These are phyloP conservation scores for Fraxinus americana DNA, from an alignment of 257 asterid species.

Conservation along the genomic window DNA sequence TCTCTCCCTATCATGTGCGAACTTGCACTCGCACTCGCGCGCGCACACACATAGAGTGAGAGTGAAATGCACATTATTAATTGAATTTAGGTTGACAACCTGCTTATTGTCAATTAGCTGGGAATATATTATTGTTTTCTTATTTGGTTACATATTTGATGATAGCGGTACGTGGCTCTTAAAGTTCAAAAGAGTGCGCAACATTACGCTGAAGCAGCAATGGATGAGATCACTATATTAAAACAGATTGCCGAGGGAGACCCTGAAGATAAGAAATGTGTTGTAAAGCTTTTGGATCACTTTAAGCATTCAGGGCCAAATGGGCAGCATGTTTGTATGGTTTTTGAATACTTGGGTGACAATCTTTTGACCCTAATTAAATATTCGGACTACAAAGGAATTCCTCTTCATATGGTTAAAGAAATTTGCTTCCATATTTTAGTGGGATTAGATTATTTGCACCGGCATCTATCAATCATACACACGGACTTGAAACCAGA, in stretches of 20 bases:
- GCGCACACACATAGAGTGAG: neutral
- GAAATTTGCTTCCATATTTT: slow-evolving; percentile 83
- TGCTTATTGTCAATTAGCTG: slow-evolving; percentile 3
- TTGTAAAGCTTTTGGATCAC: slow-evolving; percentile 91
- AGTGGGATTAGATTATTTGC: slow-evolving; percentile 92
- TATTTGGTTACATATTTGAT: slow-evolving; percentile 22
- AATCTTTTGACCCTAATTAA: slow-evolving; percentile 85
- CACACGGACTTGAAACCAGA: slow-evolving; percentile 99
- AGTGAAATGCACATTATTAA: neutral
- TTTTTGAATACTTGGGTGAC: slow-evolving; percentile 92
- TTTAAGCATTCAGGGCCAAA: slow-evolving; percentile 98
- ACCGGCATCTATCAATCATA: slow-evolving; percentile 85
- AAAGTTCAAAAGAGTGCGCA: slow-evolving; percentile 97
- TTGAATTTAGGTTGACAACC: slow-evolving; percentile 10
- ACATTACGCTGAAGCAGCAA: slow-evolving; percentile 93
- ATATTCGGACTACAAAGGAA: slow-evolving; percentile 80
- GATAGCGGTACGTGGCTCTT: slow-evolving; percentile 76
- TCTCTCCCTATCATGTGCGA: neutral
- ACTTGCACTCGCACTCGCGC: neutral
- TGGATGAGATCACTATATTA: slow-evolving; percentile 90
- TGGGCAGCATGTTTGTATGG: slow-evolving; percentile 98
- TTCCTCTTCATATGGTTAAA: slow-evolving; percentile 83
- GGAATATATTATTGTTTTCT: slow-evolving; percentile 4
- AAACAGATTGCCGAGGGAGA: slow-evolving; percentile 95
- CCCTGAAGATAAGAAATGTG: slow-evolving; percentile 83